phyloP scores from a whole-genome alignment of 805 yeast species.

The Wickerhamiella shivajii region DNA sequence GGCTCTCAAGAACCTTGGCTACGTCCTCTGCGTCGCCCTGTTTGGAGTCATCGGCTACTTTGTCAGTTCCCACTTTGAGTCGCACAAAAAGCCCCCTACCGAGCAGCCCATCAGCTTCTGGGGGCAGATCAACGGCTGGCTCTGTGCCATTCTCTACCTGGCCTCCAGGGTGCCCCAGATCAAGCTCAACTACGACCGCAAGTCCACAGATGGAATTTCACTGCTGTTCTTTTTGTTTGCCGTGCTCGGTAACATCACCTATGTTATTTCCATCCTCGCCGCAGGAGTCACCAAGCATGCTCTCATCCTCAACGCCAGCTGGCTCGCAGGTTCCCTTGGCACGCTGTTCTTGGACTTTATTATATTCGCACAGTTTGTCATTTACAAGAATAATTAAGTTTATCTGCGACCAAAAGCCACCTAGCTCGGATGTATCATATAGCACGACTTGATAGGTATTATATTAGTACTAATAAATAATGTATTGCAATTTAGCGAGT shows the following conservation, averaged over 20 bases:
- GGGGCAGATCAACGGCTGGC: conserved; percentile 79
- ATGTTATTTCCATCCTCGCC: conserved; percentile 70
- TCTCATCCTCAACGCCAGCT: conserved; percentile 67
- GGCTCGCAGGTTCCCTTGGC: conserved; percentile 88
- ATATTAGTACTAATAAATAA: background rate
- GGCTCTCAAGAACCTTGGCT: conserved; percentile 25
- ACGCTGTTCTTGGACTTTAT: conserved; percentile 71
- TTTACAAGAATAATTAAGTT: conserved; percentile 30
- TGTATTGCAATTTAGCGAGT: conserved; percentile 3
- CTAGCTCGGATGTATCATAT: background rate
- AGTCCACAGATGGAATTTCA: conserved; percentile 90
- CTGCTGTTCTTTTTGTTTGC: conserved; percentile 90
- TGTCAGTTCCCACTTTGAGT: conserved; percentile 40
- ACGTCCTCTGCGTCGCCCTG: conserved; percentile 51
- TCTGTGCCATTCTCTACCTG: conserved; percentile 34
- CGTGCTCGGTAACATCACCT: conserved; percentile 83
- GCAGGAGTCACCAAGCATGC: conserved; percentile 52
- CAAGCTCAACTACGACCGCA: conserved; percentile 65
- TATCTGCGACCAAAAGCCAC: conserved; percentile 10
- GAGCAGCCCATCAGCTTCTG: conserved; percentile 46
- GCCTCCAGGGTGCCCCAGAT: conserved; percentile 93
- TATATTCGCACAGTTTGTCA: conserved; percentile 74
- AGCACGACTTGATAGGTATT: background rate
- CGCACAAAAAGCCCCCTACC: conserved; percentile 28
- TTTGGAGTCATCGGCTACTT: conserved; percentile 87